Conservation (phyloP, 345 rosid species). For the Mallotus nudiflorus region DNA sequence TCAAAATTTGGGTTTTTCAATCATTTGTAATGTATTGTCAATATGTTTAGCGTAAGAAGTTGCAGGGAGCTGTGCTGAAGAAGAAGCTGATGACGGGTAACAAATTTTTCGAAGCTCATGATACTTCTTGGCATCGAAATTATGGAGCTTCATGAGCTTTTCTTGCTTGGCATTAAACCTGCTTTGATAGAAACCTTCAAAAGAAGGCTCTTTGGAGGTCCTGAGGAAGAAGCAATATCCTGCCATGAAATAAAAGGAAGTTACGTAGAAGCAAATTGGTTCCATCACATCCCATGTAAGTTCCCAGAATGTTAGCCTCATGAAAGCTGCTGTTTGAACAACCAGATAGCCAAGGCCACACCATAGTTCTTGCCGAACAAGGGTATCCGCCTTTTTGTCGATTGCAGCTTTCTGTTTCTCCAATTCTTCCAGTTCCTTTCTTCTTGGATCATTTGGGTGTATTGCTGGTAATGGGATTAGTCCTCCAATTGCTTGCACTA, state of each 20-base stretch:
- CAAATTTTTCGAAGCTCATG: constrained; percentile 48
- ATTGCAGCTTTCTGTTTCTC: constrained; percentile 53
- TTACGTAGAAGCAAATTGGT: constrained; percentile 85
- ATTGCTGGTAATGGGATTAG: constrained; percentile 57
- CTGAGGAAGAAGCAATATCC: constrained; percentile 80
- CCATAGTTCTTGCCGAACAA: constrained; percentile 76
- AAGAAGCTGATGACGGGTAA: constrained; percentile 24
- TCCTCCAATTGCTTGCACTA: constrained; percentile 63
- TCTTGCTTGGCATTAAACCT: constrained; percentile 66
- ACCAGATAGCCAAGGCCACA: constrained; percentile 65
- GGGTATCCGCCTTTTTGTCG: constrained; percentile 51
- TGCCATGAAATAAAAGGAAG: constrained; percentile 69
- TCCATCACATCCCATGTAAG: constrained; percentile 99
- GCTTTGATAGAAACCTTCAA: constrained; percentile 80
- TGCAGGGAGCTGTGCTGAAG: constrained; percentile 2
- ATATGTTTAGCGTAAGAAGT: background rate
- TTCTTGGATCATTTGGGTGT: constrained; percentile 55
- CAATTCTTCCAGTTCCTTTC: constrained; percentile 58
- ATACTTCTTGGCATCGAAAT: constrained; percentile 60
- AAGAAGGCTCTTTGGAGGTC: constrained; percentile 83
- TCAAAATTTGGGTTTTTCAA: too few relatives aligned
- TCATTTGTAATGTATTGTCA: background rate
- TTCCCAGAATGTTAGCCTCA: constrained; percentile 99
- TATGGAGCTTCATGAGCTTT: constrained; percentile 45
- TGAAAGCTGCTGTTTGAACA: constrained; percentile 76